phyloP scores from a whole-genome alignment of 805 yeast genomes.

The Wilhelminamyces savonicus region DNA sequence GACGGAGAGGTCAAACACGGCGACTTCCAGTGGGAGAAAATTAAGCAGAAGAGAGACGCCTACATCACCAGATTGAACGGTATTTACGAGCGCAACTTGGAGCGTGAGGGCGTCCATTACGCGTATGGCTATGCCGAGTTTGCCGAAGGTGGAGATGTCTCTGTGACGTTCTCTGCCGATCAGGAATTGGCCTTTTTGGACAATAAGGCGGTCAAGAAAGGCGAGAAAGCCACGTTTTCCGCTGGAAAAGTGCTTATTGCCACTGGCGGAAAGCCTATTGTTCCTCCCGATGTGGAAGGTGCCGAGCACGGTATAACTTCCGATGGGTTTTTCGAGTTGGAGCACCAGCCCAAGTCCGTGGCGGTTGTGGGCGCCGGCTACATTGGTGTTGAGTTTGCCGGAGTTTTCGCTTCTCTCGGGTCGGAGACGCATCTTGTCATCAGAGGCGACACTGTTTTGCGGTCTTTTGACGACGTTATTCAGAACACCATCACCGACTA shows the following conservation, averaged over 20 bases:
- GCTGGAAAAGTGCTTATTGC: constrained; percentile 86
- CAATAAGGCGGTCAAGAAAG: constrained; percentile 28
- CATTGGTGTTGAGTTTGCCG: constrained; percentile 93
- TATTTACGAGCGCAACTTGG: constrained; percentile 82
- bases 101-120: constrained; percentile 83
- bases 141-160: constrained; percentile 63
- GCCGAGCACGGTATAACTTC: constrained; percentile 79
- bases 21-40: constrained; percentile 71
- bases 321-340: constrained; percentile 84
- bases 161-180: constrained; percentile 50
- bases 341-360: constrained; percentile 80
- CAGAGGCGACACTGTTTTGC: constrained; percentile 85
- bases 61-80: constrained; percentile 85
- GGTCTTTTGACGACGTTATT: constrained; percentile 80
- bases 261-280: constrained; percentile 82
- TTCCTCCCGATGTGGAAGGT: constrained; percentile 70
- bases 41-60: constrained; percentile 89
- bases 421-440: constrained; percentile 81
- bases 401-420: constrained; percentile 86
- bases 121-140: constrained; percentile 84
- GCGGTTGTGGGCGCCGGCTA: constrained; percentile 98
- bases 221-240: constrained; percentile 55
- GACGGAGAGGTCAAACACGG: constrained; percentile 43
- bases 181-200: constrained; percentile 32
- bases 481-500: constrained; percentile 74